These are phyloP conservation scores for Xylaria arbuscula DNA, from an alignment of 2,329 filamentous ascomycete species.

Conservation along the genomic window DNA sequence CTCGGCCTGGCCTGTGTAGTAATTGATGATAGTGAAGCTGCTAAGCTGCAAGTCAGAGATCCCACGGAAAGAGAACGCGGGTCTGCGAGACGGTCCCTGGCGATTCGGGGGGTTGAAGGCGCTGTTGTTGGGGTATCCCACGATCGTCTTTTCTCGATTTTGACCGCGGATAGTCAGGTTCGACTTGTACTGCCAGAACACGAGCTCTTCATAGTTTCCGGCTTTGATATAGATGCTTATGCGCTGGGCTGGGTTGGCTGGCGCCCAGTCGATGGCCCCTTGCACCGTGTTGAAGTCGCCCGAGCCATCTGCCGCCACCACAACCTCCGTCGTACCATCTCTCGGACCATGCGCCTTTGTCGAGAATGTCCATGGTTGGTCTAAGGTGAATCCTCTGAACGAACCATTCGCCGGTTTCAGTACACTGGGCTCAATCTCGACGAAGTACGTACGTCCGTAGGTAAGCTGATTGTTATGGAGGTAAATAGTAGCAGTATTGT, in stretches of 20 bases:
- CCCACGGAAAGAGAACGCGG: slow-evolving; percentile 34
- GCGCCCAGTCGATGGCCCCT: slow-evolving; percentile 36
- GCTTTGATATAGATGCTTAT: slow-evolving; percentile 30
- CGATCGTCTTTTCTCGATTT: slow-evolving; percentile 23
- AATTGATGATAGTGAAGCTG: slow-evolving; percentile 32
- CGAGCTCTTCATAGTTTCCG: slow-evolving; percentile 35
- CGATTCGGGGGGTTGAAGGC: slow-evolving; percentile 36
- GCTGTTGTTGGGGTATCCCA: slow-evolving; percentile 35
- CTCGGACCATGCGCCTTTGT: slow-evolving; percentile 26
- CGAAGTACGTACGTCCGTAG: slow-evolving; percentile 31
- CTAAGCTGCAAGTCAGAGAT: slow-evolving; percentile 30
- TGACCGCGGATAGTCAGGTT: slow-evolving; percentile 30
- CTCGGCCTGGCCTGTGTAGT: slow-evolving; percentile 30
- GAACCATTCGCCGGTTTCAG: slow-evolving; percentile 2
- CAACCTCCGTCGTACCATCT: slow-evolving; percentile 13
- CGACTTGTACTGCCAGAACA: slow-evolving; percentile 36
- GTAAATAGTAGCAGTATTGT: slow-evolving; percentile 34
- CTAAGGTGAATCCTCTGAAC: slow-evolving; percentile 30
- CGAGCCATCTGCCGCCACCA: slow-evolving; percentile 31
- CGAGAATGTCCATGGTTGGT: slow-evolving; percentile 31
- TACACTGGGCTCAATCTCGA: slow-evolving; percentile 30
- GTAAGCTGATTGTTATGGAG: slow-evolving; percentile 34
- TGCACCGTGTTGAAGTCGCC: slow-evolving; percentile 35
- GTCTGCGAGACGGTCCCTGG: slow-evolving; percentile 30
- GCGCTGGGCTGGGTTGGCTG: slow-evolving; percentile 27